phyloP scores from a whole-genome alignment of 331 rosid genomes.

The Pyracantha coccinea region DNA sequence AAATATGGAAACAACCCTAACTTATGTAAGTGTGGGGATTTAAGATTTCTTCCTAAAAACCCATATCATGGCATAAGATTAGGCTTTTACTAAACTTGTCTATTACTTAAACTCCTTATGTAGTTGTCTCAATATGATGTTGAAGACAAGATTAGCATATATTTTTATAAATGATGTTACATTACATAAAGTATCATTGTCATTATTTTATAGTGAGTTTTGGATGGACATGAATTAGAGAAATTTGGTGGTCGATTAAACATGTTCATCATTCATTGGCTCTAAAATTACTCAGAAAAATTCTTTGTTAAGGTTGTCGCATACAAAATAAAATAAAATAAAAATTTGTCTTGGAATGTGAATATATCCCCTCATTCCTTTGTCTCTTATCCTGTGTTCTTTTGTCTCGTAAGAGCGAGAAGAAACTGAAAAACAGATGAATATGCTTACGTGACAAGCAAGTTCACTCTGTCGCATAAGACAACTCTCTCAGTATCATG shows the following conservation, averaged over 20 bases:
- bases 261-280: too few species aligned
- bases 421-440: too few species aligned
- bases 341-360: too few species aligned
- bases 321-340: too few species aligned
- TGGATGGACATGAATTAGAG: neutral
- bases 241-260: neutral
- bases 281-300: too few species aligned
- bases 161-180: neutral
- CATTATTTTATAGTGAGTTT: neutral
- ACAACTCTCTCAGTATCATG: too few species aligned
- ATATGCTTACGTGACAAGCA: too few species aligned
- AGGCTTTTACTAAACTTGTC: slow-evolving; percentile 4
- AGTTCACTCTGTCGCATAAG: too few species aligned
- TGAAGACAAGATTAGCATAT: neutral
- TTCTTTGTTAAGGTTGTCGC: too few species aligned
- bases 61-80: slow-evolving; percentile 1
- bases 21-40: neutral
- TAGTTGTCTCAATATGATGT: neutral
- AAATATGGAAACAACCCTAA: neutral
- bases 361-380: too few species aligned
- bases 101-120: neutral
- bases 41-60: neutral
- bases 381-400: too few species aligned
- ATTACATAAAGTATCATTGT: neutral
- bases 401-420: too few species aligned